Evolutionary conservation across 352 stramenopile genomes (phyloP), one percentile per base, ranked within the genome.

Genomic region (Thraustochytrium sp.): DNA sequence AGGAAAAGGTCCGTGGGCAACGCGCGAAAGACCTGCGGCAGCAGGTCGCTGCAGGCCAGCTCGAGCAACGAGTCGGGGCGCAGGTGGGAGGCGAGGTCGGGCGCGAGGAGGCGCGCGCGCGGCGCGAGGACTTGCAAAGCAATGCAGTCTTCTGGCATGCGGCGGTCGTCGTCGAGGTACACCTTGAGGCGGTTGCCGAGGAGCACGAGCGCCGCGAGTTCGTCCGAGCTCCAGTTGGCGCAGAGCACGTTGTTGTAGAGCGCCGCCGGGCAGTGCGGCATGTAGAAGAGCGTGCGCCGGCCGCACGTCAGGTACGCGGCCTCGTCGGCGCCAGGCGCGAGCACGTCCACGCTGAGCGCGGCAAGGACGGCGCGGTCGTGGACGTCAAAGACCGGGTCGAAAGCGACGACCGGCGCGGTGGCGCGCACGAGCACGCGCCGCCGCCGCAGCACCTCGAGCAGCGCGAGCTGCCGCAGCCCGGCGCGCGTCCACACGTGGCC

Each of bases 211-310:
- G 91, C 84, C 8, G 77, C 49, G n/a, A 68, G n/a, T 3, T 90
- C 83, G 3, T 63, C 72, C 11, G 54, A 78, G 9, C 85, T 85
- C 90, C 91, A 95, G 82, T 96, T 96, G 74, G 89, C 89, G 56
- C 89, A 89, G 16, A 97, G 84, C 23, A 96, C 89, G 84, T 97
- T 96, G 85, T 94, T 86, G 86, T 97, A 97, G 23, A 97, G 88
- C 62, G 84, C 85, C 55, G 91, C 89, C 29, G 90, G 90, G 74
- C 93, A 97, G 82, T 97, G 93, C 16, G 93, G 93, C 92, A 97
- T 96, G 87, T 94, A 96, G 74, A 96, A 96, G 16, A 96, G 88
- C 2, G 92, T 96, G 53, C 90, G 89, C 42, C 87, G 76, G 0
- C 89, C 90, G 48, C 90, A 87, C 83, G 34, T 72, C 18, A 55